Evolutionary conservation across 148 eudicot genomes (phyloP).

Genomic region (Silene uniflora): DNA sequence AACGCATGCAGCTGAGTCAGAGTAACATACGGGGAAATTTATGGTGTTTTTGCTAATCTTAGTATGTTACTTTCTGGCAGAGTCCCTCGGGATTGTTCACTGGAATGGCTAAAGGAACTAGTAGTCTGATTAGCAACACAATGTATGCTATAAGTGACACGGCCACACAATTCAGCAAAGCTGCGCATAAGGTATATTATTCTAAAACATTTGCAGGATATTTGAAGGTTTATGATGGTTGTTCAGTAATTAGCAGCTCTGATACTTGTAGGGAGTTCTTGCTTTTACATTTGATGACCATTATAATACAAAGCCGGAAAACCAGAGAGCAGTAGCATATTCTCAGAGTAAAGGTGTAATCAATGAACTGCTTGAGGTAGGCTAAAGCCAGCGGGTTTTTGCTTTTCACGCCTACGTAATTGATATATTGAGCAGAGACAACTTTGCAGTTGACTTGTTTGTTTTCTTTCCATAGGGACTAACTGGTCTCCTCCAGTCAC

Average conservation of each 20-base stretch:
- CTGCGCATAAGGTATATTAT: slow-evolving; percentile 79
- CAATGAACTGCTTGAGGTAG: slow-evolving; percentile 85
- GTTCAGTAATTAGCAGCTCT: slow-evolving; percentile 9
- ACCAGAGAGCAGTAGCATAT: slow-evolving; percentile 53
- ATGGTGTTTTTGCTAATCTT: slow-evolving; percentile 9
- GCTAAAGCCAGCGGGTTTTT: slow-evolving; percentile 2
- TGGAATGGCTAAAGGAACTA: slow-evolving; percentile 93
- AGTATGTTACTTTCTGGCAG: slow-evolving; percentile 32
- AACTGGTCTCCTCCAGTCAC: slow-evolving; percentile 93
- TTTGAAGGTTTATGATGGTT: neutral
- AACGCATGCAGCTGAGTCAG: neutral
- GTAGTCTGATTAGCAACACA: slow-evolving; percentile 84
- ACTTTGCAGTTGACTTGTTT: slow-evolving; percentile 2
- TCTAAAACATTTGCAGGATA: slow-evolving; percentile 2
- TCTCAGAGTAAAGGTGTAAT: slow-evolving; percentile 87
- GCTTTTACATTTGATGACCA: slow-evolving; percentile 90
- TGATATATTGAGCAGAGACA: neutral
- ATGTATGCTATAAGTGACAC: slow-evolving; percentile 94
- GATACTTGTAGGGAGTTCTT: slow-evolving; percentile 67
- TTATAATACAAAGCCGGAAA: slow-evolving; percentile 47
- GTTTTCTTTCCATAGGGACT: slow-evolving; percentile 55
- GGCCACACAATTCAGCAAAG: slow-evolving; percentile 92
- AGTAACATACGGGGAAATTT: neutral
- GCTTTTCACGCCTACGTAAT: neutral
- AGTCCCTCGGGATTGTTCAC: slow-evolving; percentile 81